Evolutionary conservation across 1,284 basidiomycete species (phyloP), one percentile per base, ranked within the genome.

Genomic region (Apiotrichum mycotoxinovorans): DNA sequence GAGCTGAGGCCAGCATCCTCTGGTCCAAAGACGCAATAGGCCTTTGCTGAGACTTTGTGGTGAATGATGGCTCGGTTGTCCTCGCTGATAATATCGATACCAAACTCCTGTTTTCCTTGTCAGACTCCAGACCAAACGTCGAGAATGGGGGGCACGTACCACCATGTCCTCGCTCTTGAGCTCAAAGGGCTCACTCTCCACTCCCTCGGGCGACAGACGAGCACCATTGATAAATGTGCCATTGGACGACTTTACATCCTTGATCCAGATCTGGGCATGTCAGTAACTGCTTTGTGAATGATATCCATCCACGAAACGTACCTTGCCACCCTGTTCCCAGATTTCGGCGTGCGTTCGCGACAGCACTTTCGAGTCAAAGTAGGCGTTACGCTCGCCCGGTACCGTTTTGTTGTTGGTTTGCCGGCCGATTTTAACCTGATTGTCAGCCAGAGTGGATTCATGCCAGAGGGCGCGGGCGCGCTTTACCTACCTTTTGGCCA

Each of bases 151-250:
- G n/a, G 22, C 35, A 81, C 86, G 58, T 74, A 87, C 86, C 61
- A 91, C 87, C 63, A 94, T 88, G 73, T 98, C 94, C 68, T 96
- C 94, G 46, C 85, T 88, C 80, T 96, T 94, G 42, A 99, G 84
- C 77, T 97, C 91, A 65, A 86, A 95, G 0, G 92, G 90, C 34
- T 96, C 90, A 0, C 89, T 93, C 79, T 98, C 94, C 56, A 91
- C 83, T 26, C 89, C 89, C 76, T 99, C 94, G 1, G 84, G 83
- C 61, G 89, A 92, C 44, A 98, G 84, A 45, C 95, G 83, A 64
- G 96, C 91, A 54, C 91, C 87, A 66, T 99, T 98, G 77, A 99
- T 95, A 73, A 98, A 98, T 9, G 96, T 98, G 5, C 95, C 95
- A 67, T 98, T 98, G 1, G 91, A 95, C 59, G 91, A 94, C 80